Evolutionary conservation across 495 filamentous ascomycete species (phyloP).

Genomic region (Diplogelasinospora grovesii): DNA sequence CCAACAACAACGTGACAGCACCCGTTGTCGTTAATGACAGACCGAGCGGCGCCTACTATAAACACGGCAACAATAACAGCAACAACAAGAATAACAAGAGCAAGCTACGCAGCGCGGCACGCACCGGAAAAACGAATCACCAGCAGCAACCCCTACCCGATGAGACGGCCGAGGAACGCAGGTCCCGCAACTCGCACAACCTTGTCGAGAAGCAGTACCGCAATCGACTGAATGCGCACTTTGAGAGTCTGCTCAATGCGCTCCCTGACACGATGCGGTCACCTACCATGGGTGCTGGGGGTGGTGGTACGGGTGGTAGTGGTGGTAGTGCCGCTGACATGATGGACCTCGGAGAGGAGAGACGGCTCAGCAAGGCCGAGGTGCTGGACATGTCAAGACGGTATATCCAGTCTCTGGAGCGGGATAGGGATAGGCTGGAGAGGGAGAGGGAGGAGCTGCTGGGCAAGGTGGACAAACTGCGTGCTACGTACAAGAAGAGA

Average conservation of each 20-base stretch:
- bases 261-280: conserved; percentile 33
- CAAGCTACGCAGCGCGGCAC: conserved; percentile 35
- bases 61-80: not conserved
- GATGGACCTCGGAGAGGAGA: conserved; percentile 31
- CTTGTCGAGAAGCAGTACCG: conserved; percentile 45
- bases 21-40: not conserved
- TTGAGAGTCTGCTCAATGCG: conserved; percentile 36
- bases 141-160: conserved; percentile 20
- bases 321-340: not conserved
- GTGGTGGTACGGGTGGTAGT: conserved; percentile 6
- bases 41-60: not conserved
- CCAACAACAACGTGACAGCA: no score
- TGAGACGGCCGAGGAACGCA: conserved; percentile 31
- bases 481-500: conserved; percentile 3
- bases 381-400: conserved; percentile 39
- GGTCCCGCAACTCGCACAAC: conserved; percentile 39
- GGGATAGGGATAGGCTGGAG: conserved; percentile 28
- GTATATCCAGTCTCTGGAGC: conserved; percentile 36
- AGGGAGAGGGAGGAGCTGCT: conserved; percentile 28
- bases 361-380: conserved; percentile 40
- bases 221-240: conserved; percentile 40
- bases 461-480: conserved; percentile 24
- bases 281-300: conserved; percentile 15
- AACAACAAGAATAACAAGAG: conserved; percentile 1
- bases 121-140: conserved; percentile 30